Conservation (phyloP, 2,329 filamentous ascomycete genomes). For the Hypoxylon sp. region DNA sequence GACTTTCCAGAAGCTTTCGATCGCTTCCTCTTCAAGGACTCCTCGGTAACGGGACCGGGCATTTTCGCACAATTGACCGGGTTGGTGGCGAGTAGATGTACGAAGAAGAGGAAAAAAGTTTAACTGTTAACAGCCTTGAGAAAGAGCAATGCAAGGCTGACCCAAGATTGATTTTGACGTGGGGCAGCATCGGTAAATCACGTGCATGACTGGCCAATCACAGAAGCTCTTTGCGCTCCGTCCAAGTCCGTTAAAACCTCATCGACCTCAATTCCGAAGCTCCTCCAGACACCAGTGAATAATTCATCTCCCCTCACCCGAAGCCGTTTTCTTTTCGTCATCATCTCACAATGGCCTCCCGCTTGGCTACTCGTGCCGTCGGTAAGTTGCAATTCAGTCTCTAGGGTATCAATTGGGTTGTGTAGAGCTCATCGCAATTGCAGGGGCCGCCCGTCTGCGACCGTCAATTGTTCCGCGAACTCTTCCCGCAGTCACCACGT, state of each 20-base stretch:
- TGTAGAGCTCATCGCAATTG: conserved; percentile 49
- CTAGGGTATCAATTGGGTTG: conserved; percentile 55
- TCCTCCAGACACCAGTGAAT: conserved; percentile 55
- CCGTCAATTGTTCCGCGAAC: conserved; percentile 80
- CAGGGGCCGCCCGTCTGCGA: conserved; percentile 92
- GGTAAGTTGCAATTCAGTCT: conserved; percentile 71
- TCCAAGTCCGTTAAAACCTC: conserved; percentile 55
- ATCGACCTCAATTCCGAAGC: conserved; percentile 45
- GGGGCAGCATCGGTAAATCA: conserved; percentile 44
- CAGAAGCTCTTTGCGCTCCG: conserved; percentile 39
- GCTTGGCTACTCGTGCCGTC: conserved; percentile 94
- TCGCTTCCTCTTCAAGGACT: conserved; percentile 66
- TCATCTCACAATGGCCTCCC: conserved; percentile 92
- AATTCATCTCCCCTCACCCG: conserved; percentile 53
- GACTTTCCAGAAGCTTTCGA: conserved; percentile 50
- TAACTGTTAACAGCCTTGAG: conserved; percentile 44
- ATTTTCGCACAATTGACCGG: conserved; percentile 42
- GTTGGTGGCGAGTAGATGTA: background rate
- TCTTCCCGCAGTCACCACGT: conserved; percentile 78
- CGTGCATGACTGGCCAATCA: conserved; percentile 47
- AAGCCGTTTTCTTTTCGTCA: conserved; percentile 65
- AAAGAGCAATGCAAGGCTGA: conserved; percentile 46
- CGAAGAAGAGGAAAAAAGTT: conserved; percentile 36
- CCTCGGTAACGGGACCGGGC: conserved; percentile 46
- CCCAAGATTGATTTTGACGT: conserved; percentile 27